phyloP scores from a whole-genome alignment of 805 yeast species.

The Saccharomycopsis oosterbeekiorum region DNA sequence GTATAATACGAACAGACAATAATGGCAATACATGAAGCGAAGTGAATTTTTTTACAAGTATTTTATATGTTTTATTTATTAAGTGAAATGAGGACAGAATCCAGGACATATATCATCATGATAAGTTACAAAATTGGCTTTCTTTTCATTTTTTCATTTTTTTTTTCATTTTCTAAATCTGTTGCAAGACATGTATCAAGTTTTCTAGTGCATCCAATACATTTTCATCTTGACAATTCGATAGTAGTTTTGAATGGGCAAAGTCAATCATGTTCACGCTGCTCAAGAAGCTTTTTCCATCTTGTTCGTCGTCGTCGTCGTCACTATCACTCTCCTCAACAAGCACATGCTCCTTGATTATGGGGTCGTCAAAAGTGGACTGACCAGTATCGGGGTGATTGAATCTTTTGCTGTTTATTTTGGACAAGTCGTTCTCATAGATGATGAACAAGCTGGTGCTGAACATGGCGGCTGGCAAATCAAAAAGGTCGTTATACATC shows the following conservation, averaged over 20 bases:
- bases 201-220: conserved; percentile 60
- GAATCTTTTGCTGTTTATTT: neutral
- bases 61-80: too few species aligned
- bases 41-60: too few species aligned
- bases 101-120: too few species aligned
- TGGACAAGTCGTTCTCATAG: conserved; percentile 52
- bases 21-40: too few species aligned
- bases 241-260: conserved; percentile 67
- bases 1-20: too few species aligned
- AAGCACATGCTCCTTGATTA: conserved; percentile 26
- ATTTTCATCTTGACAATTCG: conserved; percentile 24
- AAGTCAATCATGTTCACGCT: conserved; percentile 71
- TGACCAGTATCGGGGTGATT: conserved; percentile 36
- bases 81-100: too few species aligned
- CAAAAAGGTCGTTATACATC: conserved; percentile 53
- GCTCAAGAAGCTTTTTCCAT: conserved; percentile 31
- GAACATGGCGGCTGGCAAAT: conserved; percentile 52
- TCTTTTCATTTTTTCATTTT: too few species aligned
- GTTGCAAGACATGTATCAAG: conserved; percentile 35
- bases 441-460: conserved; percentile 68
- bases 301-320: conserved; percentile 25
- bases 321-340: conserved; percentile 26
- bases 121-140: too few species aligned
- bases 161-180: conserved; percentile 13
- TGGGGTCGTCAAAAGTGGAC: conserved; percentile 32